These are phyloP conservation scores for Ceratobasidium sp. DNA, from an alignment of 1,284 basidiomycete genomes.

Conservation along the genomic window DNA sequence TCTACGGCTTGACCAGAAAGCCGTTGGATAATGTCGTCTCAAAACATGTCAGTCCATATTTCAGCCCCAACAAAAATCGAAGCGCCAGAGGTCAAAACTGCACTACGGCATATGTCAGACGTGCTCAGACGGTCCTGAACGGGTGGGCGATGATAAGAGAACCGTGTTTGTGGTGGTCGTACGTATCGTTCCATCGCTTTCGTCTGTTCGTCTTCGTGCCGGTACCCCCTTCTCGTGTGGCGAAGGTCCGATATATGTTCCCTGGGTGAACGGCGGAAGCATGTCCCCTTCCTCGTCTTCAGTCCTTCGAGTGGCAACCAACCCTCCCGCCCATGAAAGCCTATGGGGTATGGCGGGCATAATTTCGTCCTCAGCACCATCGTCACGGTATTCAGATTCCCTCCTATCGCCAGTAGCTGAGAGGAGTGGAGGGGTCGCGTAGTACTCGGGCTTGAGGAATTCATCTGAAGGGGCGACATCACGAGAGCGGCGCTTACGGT, in stretches of 20 bases:
- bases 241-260: slow-evolving; percentile 33
- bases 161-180: slow-evolving; percentile 7
- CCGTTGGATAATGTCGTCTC: too few relatives aligned
- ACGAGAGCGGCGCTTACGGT: slow-evolving; percentile 20
- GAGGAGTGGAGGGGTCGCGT: slow-evolving; percentile 20
- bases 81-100: too few relatives aligned
- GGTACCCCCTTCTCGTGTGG: slow-evolving; percentile 27
- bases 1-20: too few relatives aligned
- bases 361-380: slow-evolving; percentile 6
- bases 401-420: background rate
- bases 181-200: slow-evolving; percentile 10
- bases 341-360: background rate
- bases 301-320: slow-evolving; percentile 12
- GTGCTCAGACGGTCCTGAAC: slow-evolving; percentile 13
- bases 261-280: slow-evolving; percentile 31
- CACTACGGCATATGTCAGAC: background rate
- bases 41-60: too few relatives aligned
- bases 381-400: slow-evolving; percentile 26
- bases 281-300: slow-evolving; percentile 26
- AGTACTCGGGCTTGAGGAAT: slow-evolving; percentile 40
- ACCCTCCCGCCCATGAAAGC: slow-evolving; percentile 21
- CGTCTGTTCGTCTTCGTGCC: slow-evolving; percentile 22
- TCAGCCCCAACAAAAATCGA: too few relatives aligned
- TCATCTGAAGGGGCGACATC: slow-evolving; percentile 27
- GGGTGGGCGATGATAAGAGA: slow-evolving; percentile 17